Evolutionary conservation across 2,329 filamentous ascomycete species (phyloP).

Genomic region (Alternaria arborescens): DNA sequence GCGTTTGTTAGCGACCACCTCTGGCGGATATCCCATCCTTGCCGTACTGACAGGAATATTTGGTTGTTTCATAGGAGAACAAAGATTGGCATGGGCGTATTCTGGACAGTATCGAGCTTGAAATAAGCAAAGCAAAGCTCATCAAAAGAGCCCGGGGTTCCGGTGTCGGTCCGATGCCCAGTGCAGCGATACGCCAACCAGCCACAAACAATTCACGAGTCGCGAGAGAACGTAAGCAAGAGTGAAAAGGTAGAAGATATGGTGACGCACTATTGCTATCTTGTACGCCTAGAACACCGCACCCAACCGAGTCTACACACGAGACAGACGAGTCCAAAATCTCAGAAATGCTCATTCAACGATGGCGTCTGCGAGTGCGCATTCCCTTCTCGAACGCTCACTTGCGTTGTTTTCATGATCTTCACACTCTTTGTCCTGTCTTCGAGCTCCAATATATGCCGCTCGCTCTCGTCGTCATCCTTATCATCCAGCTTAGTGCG

Average conservation of each 20-base stretch:
- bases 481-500: not conserved
- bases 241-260: not conserved
- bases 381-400: slow-evolving; percentile 2
- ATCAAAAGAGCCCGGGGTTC: not conserved
- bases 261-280: not conserved
- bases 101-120: not conserved
- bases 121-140: not conserved
- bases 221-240: not conserved
- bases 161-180: not conserved
- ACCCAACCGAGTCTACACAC: not conserved
- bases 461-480: slow-evolving; percentile 13
- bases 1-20: not conserved
- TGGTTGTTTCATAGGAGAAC: not conserved
- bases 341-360: not conserved
- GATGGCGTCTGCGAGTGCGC: slow-evolving; percentile 1
- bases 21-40: not conserved
- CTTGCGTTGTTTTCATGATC: slow-evolving; percentile 15
- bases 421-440: slow-evolving; percentile 6
- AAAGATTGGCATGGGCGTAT: not conserved
- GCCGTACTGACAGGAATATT: not conserved
- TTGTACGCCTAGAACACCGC: not conserved
- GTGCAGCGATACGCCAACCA: not conserved
- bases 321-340: not conserved
- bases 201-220: not conserved
- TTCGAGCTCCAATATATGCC: slow-evolving; percentile 15